A percentile compares a stretch with the other conserved stretches of the same genome.
These are phyloP conservation scores for Cornus florida DNA, from an alignment of 148 eudicot genomes.

Conservation along the genomic window DNA sequence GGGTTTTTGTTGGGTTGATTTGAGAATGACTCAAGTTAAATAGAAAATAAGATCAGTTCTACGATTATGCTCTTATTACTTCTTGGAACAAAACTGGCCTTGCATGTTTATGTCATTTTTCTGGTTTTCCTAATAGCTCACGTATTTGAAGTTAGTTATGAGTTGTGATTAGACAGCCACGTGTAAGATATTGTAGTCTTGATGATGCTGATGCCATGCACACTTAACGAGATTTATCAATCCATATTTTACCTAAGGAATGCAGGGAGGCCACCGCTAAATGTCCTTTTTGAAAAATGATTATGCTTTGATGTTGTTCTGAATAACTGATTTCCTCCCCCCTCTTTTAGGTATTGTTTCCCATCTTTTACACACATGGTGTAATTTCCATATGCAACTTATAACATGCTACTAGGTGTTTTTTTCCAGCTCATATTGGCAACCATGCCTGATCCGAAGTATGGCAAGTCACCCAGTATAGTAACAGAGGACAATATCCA, in stretches of 20 bases:
- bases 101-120: neutral
- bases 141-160: neutral
- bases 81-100: neutral
- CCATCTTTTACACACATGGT: neutral
- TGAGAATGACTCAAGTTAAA: too few relatives aligned
- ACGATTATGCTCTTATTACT: neutral
- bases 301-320: too few relatives aligned
- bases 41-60: neutral
- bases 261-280: too few relatives aligned
- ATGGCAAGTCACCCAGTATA: conserved; percentile 53
- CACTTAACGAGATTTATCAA: too few relatives aligned
- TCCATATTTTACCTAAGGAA: neutral
- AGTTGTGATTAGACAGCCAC: neutral
- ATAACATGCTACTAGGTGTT: conserved; percentile 10
- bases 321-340: too few relatives aligned
- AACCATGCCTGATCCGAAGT: conserved; percentile 40
- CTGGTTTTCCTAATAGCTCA: neutral
- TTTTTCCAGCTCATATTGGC: conserved; percentile 55
- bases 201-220: neutral
- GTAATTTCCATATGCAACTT: neutral
- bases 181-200: neutral
- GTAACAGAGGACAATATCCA: conserved; percentile 65
- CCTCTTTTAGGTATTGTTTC: too few relatives aligned
- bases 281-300: too few relatives aligned
- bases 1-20: neutral